These are phyloP conservation scores for Musa itinerans DNA, from an alignment of 176 grass and related monocot species.

Conservation along the genomic window DNA sequence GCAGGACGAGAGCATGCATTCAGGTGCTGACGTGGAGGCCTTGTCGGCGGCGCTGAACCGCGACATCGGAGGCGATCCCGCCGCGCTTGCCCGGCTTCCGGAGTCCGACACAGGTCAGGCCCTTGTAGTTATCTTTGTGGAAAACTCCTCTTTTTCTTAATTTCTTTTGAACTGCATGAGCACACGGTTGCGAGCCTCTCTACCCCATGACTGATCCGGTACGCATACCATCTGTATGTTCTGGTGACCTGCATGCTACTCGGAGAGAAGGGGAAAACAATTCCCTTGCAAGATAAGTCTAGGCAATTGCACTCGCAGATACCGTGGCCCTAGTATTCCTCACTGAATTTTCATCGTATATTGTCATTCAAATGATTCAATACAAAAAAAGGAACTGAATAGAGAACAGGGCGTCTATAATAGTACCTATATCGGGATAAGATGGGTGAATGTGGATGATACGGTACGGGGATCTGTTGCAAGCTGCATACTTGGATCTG, in stretches of 20 bases:
- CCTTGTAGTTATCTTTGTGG: not conserved
- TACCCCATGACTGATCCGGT: not conserved
- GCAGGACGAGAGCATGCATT: constrained; percentile 94
- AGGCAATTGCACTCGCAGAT: not conserved
- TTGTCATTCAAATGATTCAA: no score
- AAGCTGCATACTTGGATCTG: not conserved
- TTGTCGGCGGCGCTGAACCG: constrained; percentile 87
- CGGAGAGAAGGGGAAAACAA: not conserved
- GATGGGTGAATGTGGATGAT: not conserved
- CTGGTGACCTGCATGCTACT: not conserved
- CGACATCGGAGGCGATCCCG: constrained; percentile 55
- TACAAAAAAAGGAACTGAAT: no score
- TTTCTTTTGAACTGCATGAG: not conserved
- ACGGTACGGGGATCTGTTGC: not conserved
- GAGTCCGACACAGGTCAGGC: constrained; percentile 40
- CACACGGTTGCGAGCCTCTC: not conserved
- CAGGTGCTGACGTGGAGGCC: constrained; percentile 86
- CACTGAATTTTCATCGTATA: no score
- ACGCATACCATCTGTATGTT: not conserved
- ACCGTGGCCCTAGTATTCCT: no score
- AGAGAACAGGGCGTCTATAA: not conserved
- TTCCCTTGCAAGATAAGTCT: not conserved
- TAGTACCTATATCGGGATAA: not conserved
- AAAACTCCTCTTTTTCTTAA: not conserved
- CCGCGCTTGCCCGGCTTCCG: constrained; percentile 21